Conservation (phyloP, 768 basidiomycete species). For the Pleurotus eryngii region DNA sequence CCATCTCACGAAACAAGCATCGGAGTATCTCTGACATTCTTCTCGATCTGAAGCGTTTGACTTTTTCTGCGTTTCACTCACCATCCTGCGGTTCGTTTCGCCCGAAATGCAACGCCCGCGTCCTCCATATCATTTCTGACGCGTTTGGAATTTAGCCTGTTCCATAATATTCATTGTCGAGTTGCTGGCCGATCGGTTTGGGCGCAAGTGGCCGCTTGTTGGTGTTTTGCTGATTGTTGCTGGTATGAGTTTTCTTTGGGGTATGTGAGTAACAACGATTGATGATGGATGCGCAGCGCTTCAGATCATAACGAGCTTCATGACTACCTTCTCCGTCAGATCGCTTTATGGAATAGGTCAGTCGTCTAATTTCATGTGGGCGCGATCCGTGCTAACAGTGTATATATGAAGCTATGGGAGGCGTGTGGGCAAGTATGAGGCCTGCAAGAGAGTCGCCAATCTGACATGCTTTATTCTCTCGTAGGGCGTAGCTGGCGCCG, state of each 20-base stretch:
- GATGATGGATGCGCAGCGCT: constrained; percentile 39
- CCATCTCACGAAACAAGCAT: neutral
- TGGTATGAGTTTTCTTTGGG: constrained; percentile 1
- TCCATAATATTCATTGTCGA: constrained; percentile 21
- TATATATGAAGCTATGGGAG: constrained; percentile 12
- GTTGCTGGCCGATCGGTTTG: constrained; percentile 27
- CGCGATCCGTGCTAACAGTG: neutral
- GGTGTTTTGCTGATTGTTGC: constrained; percentile 11
- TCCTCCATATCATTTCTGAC: no score
- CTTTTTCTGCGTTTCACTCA: constrained; percentile 59
- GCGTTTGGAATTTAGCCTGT: neutral
- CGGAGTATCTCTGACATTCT: neutral
- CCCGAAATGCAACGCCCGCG: neutral
- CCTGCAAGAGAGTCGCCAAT: no score
- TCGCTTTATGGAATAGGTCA: constrained; percentile 50
- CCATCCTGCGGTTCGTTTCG: constrained; percentile 14
- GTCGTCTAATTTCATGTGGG: neutral
- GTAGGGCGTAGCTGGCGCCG: constrained; percentile 2
- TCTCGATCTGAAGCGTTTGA: constrained; percentile 43
- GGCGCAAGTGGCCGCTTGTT: constrained; percentile 14
- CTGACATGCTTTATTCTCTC: no score
- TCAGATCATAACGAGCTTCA: constrained; percentile 59
- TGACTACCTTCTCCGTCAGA: constrained; percentile 49
- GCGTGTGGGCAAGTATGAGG: constrained; percentile 8
- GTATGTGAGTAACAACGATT: neutral